Conservation (phyloP, 2,329 filamentous ascomycete species). For the Aciculosporium take region DNA sequence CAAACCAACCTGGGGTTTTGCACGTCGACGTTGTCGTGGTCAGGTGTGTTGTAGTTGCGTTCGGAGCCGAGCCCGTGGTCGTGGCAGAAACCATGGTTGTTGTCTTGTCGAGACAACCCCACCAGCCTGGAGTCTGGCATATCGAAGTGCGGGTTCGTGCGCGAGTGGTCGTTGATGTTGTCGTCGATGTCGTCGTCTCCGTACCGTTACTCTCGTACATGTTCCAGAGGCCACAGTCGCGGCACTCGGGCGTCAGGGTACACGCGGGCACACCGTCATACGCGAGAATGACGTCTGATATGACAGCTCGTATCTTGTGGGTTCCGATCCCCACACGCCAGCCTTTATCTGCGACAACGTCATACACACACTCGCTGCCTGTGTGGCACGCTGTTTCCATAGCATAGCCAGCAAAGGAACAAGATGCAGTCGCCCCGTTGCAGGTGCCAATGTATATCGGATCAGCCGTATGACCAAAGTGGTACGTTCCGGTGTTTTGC, state of each 20-base stretch:
- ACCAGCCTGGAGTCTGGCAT: constrained; percentile 88
- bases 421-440: constrained; percentile 77
- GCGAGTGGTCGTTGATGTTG: constrained; percentile 39
- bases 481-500: constrained; percentile 62
- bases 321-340: constrained; percentile 87
- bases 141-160: constrained; percentile 72
- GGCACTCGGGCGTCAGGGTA: constrained; percentile 60
- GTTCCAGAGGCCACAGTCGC: constrained; percentile 87
- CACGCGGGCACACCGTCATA: constrained; percentile 75
- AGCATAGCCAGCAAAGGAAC: constrained; percentile 84
- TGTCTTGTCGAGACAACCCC: constrained; percentile 60
- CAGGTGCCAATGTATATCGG: constrained; percentile 90
- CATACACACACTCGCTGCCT: constrained; percentile 77
- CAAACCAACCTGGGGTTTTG: constrained; percentile 51
- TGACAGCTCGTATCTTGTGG: constrained; percentile 80
- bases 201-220: constrained; percentile 88
- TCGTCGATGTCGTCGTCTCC: constrained; percentile 52
- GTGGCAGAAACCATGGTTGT: constrained; percentile 30
- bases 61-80: constrained; percentile 23
- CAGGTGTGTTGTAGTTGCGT: constrained; percentile 27
- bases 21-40: constrained; percentile 47
- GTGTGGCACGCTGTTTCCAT: constrained; percentile 89
- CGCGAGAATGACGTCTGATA: constrained; percentile 69
- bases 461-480: constrained; percentile 92
- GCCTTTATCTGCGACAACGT: constrained; percentile 79